Conservation (phyloP, 2,329 filamentous ascomycete species). For the Karstenula rhodostoma region DNA sequence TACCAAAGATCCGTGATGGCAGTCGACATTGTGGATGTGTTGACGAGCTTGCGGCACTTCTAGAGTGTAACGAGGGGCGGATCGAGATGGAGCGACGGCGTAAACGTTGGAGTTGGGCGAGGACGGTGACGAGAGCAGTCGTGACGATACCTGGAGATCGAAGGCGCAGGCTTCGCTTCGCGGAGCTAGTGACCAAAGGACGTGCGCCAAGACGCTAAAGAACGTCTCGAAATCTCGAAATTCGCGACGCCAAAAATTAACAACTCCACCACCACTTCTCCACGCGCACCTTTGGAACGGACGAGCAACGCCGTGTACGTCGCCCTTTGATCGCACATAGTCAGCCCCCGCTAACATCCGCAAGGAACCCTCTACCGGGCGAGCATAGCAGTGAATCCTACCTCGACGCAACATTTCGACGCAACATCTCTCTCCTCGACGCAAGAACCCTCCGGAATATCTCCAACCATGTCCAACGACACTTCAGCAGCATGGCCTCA, state of each 20-base stretch:
- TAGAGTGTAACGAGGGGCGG: slow-evolving; percentile 32
- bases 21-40: slow-evolving; percentile 25
- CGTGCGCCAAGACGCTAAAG: not conserved
- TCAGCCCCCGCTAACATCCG: slow-evolving; percentile 1
- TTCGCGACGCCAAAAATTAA: no score
- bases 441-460: slow-evolving; percentile 1
- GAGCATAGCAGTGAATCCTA: slow-evolving; percentile 47
- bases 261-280: slow-evolving; percentile 10
- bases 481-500: slow-evolving; percentile 44
- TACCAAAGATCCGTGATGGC: slow-evolving; percentile 79
- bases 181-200: slow-evolving; percentile 30
- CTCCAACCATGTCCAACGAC: slow-evolving; percentile 42
- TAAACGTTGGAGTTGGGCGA: slow-evolving; percentile 38
- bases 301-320: slow-evolving; percentile 48
- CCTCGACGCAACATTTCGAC: not conserved
- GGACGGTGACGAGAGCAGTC: slow-evolving; percentile 40
- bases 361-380: slow-evolving; percentile 41
- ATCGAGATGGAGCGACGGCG: slow-evolving; percentile 40
- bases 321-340: not conserved
- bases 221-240: slow-evolving; percentile 5
- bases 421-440: slow-evolving; percentile 16
- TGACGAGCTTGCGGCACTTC: slow-evolving; percentile 24
- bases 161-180: slow-evolving; percentile 33
- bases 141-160: slow-evolving; percentile 47
- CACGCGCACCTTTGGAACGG: slow-evolving; percentile 25